A percentile compares a stretch with the other conserved stretches of the same genome.
phyloP scores from a whole-genome alignment of 495 filamentous ascomycete species.

The Tuber calosporum region DNA sequence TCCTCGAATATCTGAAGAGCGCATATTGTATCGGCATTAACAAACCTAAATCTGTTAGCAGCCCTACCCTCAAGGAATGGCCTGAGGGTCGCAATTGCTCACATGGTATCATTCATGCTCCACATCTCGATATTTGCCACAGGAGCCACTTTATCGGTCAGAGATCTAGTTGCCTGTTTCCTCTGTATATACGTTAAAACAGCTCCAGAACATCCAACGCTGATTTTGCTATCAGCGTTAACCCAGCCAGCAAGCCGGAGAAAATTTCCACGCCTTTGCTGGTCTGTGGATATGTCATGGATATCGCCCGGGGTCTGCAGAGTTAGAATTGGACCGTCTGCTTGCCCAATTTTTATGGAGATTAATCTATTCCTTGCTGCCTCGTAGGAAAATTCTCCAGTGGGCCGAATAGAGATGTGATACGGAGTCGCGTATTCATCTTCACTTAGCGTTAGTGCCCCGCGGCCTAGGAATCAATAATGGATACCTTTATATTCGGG shows the following conservation, averaged over 20 bases:
- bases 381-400: constrained; percentile 70
- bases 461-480: neutral
- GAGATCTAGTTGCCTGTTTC: constrained; percentile 55
- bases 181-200: constrained; percentile 72
- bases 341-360: constrained; percentile 50
- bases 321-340: constrained; percentile 49
- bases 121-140: constrained; percentile 70
- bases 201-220: constrained; percentile 78
- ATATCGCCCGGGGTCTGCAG: constrained; percentile 56
- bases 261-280: constrained; percentile 56
- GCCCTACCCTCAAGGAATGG: neutral
- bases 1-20: constrained; percentile 81
- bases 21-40: constrained; percentile 69
- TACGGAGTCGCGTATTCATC: constrained; percentile 36
- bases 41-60: constrained; percentile 51
- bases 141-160: constrained; percentile 48
- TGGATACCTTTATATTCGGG: constrained; percentile 17
- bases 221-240: constrained; percentile 67
- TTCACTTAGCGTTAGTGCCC: neutral
- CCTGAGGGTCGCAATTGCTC: constrained; percentile 24
- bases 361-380: constrained; percentile 61
- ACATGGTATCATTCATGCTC: constrained; percentile 67
- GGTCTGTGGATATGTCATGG: constrained; percentile 27
- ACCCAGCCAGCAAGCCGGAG: constrained; percentile 66
- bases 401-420: constrained; percentile 49